Evolutionary conservation across 1,139 yeast species (phyloP), one percentile per base, ranked within the genome.

Genomic region (Yamadazyma membranifaciens): DNA sequence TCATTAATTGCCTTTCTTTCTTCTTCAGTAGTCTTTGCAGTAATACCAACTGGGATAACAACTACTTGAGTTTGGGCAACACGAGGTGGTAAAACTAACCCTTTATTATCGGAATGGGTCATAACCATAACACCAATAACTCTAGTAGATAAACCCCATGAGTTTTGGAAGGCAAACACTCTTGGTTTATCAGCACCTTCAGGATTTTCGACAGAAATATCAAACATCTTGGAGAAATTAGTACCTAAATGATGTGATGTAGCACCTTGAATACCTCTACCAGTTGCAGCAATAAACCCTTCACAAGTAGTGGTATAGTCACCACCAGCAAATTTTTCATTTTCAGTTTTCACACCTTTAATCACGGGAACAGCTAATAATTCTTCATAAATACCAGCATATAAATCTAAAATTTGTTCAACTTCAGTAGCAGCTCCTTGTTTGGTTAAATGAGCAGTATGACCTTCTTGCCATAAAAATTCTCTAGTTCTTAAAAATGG

Each of bases 381-480:
- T 54, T 91, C 95, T 67, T 83, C 83, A 66, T 92, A 94, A 46
- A 94, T 77, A 46, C 81, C 80, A 47, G 85, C 83, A 65, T 94
- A 94, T 69, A 80, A 83, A 50, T 87, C 94, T 61, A 92, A 79
- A 57, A 94, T 89, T 64, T 85, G 84, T 55, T 80, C 63, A 24
- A 92, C 98, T 71, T 94, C 98, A 44, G 72, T 73, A 46, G 78
- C 76, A 31, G 98, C 97, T 45, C 78, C 91, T 45, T 81, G 84
- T 52, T 72, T 69, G 44, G 94, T 85, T 61, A 92, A 78, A 62
- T 87, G 96, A 41, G 96, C 98, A 40, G 98, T 94, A 72, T 94
- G 99, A 52, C 99, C 99, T 72, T 94, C 99, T 73, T 94, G 99
- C 99, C 99, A 94, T 65, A 94, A 77, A 71, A 94, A 94, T 69